Conservation (phyloP, 2,329 filamentous ascomycete genomes). For the Scortechinia acanthostroma region DNA sequence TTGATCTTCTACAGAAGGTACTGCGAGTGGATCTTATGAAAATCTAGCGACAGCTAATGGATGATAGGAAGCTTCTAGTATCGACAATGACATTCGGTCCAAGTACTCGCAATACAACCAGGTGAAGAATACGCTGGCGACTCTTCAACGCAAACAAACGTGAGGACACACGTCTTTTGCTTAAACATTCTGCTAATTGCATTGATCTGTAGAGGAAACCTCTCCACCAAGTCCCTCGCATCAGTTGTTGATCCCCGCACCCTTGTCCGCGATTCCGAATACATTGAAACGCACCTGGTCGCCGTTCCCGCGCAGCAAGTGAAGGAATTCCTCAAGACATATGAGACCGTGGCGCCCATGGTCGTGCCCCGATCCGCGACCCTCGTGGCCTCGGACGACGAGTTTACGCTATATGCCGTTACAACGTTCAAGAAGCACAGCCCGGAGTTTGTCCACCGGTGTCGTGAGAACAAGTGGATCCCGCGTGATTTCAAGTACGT, state of each 20-base stretch:
- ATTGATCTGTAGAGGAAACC: slow-evolving; percentile 62
- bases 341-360: slow-evolving; percentile 84
- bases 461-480: slow-evolving; percentile 86
- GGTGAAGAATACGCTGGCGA: slow-evolving; percentile 75
- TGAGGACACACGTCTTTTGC: slow-evolving; percentile 37
- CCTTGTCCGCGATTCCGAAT: slow-evolving; percentile 84
- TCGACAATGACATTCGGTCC: slow-evolving; percentile 90
- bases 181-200: slow-evolving; percentile 3
- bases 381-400: slow-evolving; percentile 76
- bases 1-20: slow-evolving; percentile 83
- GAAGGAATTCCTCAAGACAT: slow-evolving; percentile 83
- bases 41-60: not conserved
- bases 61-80: slow-evolving; percentile 72
- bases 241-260: slow-evolving; percentile 75
- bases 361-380: slow-evolving; percentile 83
- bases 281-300: slow-evolving; percentile 89
- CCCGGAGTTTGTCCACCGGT: slow-evolving; percentile 83
- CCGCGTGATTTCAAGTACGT: slow-evolving; percentile 91
- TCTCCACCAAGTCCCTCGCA: slow-evolving; percentile 88
- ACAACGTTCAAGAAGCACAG: slow-evolving; percentile 90
- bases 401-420: slow-evolving; percentile 82
- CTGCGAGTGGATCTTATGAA: slow-evolving; percentile 2
- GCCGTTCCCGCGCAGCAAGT: slow-evolving; percentile 74
- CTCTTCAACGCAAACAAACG: slow-evolving; percentile 83
- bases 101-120: slow-evolving; percentile 94